Evolutionary conservation across 208 protist species (phyloP).

Genomic region (Leishmania tarentolae): DNA sequence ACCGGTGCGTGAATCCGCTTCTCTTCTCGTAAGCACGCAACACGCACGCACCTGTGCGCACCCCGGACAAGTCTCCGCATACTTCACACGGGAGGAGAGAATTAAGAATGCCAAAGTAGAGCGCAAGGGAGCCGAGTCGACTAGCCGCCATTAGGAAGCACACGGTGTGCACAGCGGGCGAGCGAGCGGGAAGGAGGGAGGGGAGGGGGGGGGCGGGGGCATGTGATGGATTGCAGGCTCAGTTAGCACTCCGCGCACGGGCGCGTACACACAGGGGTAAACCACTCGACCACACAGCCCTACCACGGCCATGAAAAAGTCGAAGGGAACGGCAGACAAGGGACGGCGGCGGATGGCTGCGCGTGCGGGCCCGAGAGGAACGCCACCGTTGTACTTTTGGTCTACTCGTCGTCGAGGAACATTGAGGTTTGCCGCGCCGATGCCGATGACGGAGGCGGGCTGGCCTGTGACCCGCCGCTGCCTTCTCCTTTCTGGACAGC

Average conservation of each 20-base stretch:
- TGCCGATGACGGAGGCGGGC: conserved; percentile 14
- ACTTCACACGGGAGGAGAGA: not conserved
- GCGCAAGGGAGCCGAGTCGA: not conserved
- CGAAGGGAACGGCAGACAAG: not conserved
- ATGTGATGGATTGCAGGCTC: too few relatives aligned
- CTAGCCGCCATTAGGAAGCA: not conserved
- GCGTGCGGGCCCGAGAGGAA: not conserved
- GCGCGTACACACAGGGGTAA: too few relatives aligned
- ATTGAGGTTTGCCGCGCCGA: conserved; percentile 46
- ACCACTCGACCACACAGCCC: not conserved
- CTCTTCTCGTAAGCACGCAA: not conserved
- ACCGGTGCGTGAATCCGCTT: not conserved
- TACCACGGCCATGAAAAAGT: not conserved
- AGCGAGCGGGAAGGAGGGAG: too few relatives aligned
- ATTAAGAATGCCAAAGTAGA: not conserved
- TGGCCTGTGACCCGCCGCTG: not conserved
- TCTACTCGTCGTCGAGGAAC: conserved; percentile 73
- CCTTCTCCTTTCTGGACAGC: not conserved
- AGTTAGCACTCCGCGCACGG: not conserved
- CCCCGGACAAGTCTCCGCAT: not conserved
- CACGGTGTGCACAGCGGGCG: not conserved
- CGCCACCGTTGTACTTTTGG: not conserved
- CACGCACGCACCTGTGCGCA: not conserved
- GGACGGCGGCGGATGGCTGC: not conserved
- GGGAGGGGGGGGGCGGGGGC: too few relatives aligned